Conservation (phyloP, 2,329 filamentous ascomycete species). For the Metarhizium brunneum region DNA sequence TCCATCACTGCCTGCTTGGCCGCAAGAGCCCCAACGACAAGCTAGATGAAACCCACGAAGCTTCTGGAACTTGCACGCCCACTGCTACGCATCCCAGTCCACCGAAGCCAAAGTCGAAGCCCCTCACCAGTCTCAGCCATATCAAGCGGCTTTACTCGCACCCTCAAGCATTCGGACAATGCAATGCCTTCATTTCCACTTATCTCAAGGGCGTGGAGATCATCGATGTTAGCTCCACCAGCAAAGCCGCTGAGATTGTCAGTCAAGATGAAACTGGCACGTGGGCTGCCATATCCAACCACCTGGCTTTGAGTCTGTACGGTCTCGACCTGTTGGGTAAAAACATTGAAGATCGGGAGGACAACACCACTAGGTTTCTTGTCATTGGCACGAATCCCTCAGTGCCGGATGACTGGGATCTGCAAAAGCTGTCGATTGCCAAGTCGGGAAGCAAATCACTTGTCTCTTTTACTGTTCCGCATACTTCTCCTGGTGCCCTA, state of each 20-base stretch:
- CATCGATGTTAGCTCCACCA: slow-evolving; percentile 79
- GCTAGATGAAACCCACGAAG: slow-evolving; percentile 19
- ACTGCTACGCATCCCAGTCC: slow-evolving; percentile 35
- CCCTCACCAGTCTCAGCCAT: slow-evolving; percentile 43
- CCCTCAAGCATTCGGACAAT: slow-evolving; percentile 93
- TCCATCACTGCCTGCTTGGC: slow-evolving; percentile 81
- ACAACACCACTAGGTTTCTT: slow-evolving; percentile 75
- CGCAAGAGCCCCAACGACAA: slow-evolving; percentile 19
- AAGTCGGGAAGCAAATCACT: slow-evolving; percentile 53
- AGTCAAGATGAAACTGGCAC: slow-evolving; percentile 46
- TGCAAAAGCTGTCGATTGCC: slow-evolving; percentile 16
- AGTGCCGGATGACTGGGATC: slow-evolving; percentile 15
- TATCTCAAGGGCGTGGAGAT: slow-evolving; percentile 67
- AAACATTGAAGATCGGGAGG: slow-evolving; percentile 62
- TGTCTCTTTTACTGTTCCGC: slow-evolving; percentile 74
- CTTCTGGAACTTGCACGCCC: slow-evolving; percentile 40
- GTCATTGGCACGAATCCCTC: slow-evolving; percentile 40
- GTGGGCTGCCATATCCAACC: slow-evolving; percentile 70
- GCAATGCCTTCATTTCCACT: slow-evolving; percentile 60
- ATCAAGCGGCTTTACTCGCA: slow-evolving; percentile 81
- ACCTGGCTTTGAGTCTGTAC: slow-evolving; percentile 60
- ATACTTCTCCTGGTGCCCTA: slow-evolving; percentile 69
- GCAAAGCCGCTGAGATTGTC: slow-evolving; percentile 72
- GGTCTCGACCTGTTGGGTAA: slow-evolving; percentile 59
- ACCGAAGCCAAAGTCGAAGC: slow-evolving; percentile 34